Conservation (phyloP, 371 early-diverging fungal genomes). For the Apophysomyces variabilis region DNA sequence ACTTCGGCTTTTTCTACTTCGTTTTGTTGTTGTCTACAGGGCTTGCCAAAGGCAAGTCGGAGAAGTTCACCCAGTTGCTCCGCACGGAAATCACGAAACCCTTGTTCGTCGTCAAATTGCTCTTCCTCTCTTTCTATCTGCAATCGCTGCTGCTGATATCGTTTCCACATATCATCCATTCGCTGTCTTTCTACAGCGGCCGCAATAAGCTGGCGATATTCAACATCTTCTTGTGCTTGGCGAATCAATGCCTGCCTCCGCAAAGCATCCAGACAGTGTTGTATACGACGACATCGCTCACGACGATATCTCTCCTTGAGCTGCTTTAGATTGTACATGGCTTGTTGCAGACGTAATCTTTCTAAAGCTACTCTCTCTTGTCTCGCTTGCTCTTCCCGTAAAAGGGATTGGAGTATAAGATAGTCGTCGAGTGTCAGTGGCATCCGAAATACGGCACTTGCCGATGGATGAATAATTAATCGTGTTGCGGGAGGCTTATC, state of each 20-base stretch:
- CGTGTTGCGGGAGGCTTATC: neutral
- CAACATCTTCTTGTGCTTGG: neutral
- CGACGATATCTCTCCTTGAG: constrained; percentile 27
- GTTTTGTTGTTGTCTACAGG: neutral
- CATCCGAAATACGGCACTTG: neutral
- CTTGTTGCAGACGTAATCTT: neutral
- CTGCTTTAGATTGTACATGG: constrained; percentile 17
- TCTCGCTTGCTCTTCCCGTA: constrained; percentile 9
- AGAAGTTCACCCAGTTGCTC: constrained; percentile 4
- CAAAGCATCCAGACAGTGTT: constrained; percentile 18
- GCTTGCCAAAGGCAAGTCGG: neutral
- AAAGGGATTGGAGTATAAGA: constrained; percentile 27
- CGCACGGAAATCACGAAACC: constrained; percentile 1
- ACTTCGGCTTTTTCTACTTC: constrained; percentile 4
- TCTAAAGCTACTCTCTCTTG: neutral
- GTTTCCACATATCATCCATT: neutral
- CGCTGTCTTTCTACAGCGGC: neutral
- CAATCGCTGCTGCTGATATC: neutral
- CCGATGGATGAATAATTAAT: neutral
- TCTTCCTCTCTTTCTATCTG: constrained; percentile 1
- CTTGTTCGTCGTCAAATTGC: neutral
- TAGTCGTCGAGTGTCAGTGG: constrained; percentile 35
- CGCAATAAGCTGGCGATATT: neutral
- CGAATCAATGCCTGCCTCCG: constrained; percentile 14
- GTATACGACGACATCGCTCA: constrained; percentile 22